A percentile compares a stretch with the other conserved stretches of the same genome.
phyloP scores from a whole-genome alignment of 305 asterid species.

The Fraxinus floribunda region DNA sequence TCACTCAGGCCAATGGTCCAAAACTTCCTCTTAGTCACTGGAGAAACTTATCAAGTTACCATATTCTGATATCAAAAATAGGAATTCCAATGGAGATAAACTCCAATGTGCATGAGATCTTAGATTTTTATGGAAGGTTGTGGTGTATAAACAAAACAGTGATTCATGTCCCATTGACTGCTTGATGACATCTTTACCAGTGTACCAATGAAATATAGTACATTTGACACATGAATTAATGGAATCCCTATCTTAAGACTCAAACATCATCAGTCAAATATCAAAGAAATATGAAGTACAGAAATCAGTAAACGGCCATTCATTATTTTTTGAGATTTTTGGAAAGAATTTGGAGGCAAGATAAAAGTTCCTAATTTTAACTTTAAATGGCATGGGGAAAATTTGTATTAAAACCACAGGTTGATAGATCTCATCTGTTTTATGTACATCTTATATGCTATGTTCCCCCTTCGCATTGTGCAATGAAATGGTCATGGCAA shows the following conservation, averaged over 20 bases:
- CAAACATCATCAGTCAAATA: neutral
- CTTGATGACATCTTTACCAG: neutral
- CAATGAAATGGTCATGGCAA: neutral
- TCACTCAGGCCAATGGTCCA: neutral
- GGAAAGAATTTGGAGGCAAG: neutral
- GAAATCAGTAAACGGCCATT: neutral
- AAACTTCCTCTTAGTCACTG: neutral
- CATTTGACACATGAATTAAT: neutral
- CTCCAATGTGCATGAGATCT: neutral
- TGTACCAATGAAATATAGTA: neutral
- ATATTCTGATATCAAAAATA: neutral
- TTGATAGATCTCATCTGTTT: conserved; percentile 1
- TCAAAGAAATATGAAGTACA: neutral
- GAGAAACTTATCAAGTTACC: neutral
- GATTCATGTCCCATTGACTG: neutral
- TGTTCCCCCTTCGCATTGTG: neutral
- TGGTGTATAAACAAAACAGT: neutral
- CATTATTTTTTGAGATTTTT: neutral
- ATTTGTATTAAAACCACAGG: neutral
- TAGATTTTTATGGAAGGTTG: neutral
- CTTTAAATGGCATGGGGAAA: conserved; percentile 5
- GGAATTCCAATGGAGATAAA: neutral
- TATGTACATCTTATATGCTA: conserved; percentile 5
- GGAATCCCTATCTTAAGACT: neutral
- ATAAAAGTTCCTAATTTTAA: neutral